Evolutionary conservation across 768 basidiomycete species (phyloP), one percentile per base, ranked within the genome.

Genomic region (Termitomyces sp.): DNA sequence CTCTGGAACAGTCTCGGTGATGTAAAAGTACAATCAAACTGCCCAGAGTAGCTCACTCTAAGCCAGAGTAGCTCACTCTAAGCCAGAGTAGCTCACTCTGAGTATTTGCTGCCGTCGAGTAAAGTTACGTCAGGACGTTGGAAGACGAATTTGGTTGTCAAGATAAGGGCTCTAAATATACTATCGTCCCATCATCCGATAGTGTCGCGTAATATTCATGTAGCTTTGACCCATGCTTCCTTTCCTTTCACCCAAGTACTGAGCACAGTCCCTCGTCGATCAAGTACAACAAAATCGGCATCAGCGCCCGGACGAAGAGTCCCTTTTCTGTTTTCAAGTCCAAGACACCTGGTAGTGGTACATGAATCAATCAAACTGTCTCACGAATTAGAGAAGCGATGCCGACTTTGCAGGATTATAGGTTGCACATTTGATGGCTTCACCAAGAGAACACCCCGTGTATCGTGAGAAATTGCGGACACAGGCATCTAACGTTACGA

Each of bases 391-490:
- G 3, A 15, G 51, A 20, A 43, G 58, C 3, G 29, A 47, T 29
- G 51, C 84, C 60, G 66, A 90, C 85, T 82, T 88, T 3, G 94
- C 94, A 15, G 94, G 92, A 67, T 92, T 92, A 68, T 81, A 86
- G 2, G 94, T 96, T 46, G 89, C 92, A 69, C 92, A 94, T 60
- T 86, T 86, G 73, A 96, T 88, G 29, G 94, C 90, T 72, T 94
- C 84, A 31, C 88, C 86, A 31, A 96, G 77, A 43, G 92, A 86
- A 69, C 91, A 91, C 6, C 89, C 90, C 0, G 94, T 92, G 72
- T 93, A 96, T 34, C 81, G 78, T 32, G 88, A 82, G 67, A 96
- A 89, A 73, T 96, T 96, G 58, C 89, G 86, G 46, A 96, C 85
- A 69, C 91, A 95, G 66, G 86, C 89, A 73, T 92, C 89, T 63